phyloP scores from a whole-genome alignment of 805 yeast genomes.

The Naumovozyma dairenensis region DNA sequence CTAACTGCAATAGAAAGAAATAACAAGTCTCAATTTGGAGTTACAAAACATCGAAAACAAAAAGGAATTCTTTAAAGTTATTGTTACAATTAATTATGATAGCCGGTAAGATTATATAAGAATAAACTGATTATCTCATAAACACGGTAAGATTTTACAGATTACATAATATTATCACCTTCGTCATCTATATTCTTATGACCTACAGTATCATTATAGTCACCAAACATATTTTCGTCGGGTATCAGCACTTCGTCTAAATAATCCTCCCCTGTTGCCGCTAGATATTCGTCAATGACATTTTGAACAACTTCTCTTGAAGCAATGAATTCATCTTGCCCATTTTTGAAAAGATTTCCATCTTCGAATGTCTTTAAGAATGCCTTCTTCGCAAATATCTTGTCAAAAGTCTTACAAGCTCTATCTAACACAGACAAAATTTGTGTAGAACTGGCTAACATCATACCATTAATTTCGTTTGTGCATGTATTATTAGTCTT shows the following conservation, averaged over 20 bases:
- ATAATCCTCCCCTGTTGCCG: constrained; percentile 48
- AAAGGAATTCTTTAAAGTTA: neutral
- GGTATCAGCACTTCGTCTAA: constrained; percentile 30
- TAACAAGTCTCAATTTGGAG: neutral
- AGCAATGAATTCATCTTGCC: constrained; percentile 62
- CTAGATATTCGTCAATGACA: constrained; percentile 68
- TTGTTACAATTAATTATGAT: neutral
- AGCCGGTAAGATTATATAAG: neutral
- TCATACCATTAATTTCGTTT: constrained; percentile 60
- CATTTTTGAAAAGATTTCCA: constrained; percentile 32
- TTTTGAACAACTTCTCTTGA: constrained; percentile 65
- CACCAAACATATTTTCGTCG: constrained; percentile 29
- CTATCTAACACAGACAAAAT: constrained; percentile 56
- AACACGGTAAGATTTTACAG: neutral
- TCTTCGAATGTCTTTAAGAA: constrained; percentile 67
- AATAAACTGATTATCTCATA: neutral
- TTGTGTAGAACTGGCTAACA: constrained; percentile 75
- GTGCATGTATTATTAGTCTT: constrained; percentile 8
- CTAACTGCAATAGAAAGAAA: neutral
- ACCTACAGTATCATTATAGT: neutral
- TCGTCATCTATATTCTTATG: constrained; percentile 19
- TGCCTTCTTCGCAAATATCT: constrained; percentile 69
- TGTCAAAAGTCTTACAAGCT: constrained; percentile 68
- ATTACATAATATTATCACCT: constrained; percentile 17
- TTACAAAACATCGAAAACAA: neutral